Percentiles rank a stretch among this genome's conserved stretches.
phyloP scores from a whole-genome alignment of 371 early-diverging fungal species.

The Mucor irregularis region DNA sequence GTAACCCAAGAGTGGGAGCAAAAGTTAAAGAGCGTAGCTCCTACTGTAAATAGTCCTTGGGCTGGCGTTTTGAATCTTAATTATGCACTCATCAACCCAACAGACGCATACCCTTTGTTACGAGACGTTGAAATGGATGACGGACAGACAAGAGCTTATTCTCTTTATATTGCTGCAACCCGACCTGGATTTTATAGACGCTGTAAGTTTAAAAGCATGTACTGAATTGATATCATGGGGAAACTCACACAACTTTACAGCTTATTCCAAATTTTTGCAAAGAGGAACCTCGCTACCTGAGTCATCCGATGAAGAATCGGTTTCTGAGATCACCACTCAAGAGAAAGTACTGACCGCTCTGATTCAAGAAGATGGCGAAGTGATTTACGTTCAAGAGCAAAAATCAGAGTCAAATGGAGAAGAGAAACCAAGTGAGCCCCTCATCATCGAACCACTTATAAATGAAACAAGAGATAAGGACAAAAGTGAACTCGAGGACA shows the following conservation, averaged over 20 bases:
- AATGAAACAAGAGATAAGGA: no score
- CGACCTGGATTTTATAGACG: constrained; percentile 32
- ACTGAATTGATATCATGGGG: no score
- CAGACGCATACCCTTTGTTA: constrained; percentile 42
- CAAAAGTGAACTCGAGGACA: no score
- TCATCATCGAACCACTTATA: no score
- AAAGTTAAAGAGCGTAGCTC: constrained; percentile 31
- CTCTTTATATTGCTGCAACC: constrained; percentile 60
- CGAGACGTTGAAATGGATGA: constrained; percentile 50
- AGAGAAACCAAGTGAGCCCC: no score
- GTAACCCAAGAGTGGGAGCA: constrained; percentile 60
- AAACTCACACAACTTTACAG: not conserved
- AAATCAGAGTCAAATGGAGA: no score
- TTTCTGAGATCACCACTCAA: no score
- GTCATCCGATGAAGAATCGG: no score
- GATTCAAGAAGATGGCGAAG: no score
- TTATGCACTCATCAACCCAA: constrained; percentile 51
- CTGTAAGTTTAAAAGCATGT: constrained; percentile 9
- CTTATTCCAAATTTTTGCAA: not conserved
- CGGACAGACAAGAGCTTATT: constrained; percentile 62
- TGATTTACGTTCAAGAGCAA: no score
- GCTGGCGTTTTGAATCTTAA: constrained; percentile 57
- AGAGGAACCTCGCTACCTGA: not conserved
- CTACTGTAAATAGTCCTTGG: constrained; percentile 50
- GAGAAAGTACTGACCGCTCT: no score